A percentile compares a stretch with the other conserved stretches of the same genome.
Evolutionary conservation across 345 rosid species (phyloP).

Genomic region (Streptanthus diversifolius): DNA sequence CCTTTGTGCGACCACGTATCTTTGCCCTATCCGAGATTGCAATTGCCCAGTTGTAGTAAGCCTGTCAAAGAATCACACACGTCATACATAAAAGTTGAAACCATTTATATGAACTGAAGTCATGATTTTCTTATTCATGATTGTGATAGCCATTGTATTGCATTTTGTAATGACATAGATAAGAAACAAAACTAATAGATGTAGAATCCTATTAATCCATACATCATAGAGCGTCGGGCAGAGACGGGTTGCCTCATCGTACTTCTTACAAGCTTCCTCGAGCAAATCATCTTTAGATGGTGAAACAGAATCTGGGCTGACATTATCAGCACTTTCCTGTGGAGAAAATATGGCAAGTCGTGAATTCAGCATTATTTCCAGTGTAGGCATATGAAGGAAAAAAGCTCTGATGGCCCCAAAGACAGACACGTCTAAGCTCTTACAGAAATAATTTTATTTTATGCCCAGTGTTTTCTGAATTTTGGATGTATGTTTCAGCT

Average conservation of each 20-base stretch:
- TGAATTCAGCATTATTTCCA: not conserved
- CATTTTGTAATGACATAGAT: not conserved
- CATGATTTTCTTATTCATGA: not conserved
- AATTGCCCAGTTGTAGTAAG: conserved; percentile 99
- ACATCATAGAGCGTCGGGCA: conserved; percentile 97
- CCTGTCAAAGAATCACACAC: conserved; percentile 48
- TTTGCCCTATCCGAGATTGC: conserved; percentile 99
- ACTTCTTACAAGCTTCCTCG: conserved; percentile 97
- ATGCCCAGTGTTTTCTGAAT: not conserved
- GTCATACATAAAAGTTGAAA: conserved; percentile 9
- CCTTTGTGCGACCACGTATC: conserved; percentile 99
- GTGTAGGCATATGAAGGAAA: not conserved
- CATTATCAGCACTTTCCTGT: conserved; percentile 99
- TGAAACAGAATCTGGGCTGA: conserved; percentile 78
- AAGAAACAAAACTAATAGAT: conserved; percentile 11
- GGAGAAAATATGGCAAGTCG: conserved; percentile 19
- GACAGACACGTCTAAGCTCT: not conserved
- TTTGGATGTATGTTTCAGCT: not conserved
- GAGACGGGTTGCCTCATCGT: conserved; percentile 86
- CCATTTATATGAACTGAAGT: not conserved
- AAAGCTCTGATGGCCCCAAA: not conserved
- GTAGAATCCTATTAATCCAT: conserved; percentile 29
- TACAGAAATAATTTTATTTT: not conserved
- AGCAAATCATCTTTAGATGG: conserved; percentile 95
- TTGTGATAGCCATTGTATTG: not conserved